Evolutionary conservation across 2,329 filamentous ascomycete species (phyloP), one percentile per base, ranked within the genome.

Genomic region (Aspergillus fumigatiaffinis): DNA sequence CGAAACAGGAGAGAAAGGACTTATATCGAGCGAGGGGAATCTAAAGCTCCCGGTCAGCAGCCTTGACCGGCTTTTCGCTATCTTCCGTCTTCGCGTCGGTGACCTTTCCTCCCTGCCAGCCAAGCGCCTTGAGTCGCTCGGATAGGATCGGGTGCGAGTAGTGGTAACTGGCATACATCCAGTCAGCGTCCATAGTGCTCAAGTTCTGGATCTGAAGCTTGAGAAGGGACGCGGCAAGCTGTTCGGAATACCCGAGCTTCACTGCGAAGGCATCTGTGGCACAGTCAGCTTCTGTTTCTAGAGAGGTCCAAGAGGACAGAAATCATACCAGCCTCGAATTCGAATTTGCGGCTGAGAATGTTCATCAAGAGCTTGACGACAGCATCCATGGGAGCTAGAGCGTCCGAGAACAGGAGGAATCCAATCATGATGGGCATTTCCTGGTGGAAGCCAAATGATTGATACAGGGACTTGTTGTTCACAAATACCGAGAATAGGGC

Each of bases 131-230:
- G 68, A 99, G 82, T 68, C 94, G 87, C 83, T 99, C 95, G 1
- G 92, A 90, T 64, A 99, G 81, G 65, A 97, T 97, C 1, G 94
- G 94, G 77, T 99, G 94, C 25, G 93, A 97, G 82, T 95, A 97
- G 79, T 99, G 92, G 82, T 97, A 99, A 77, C 89, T 95, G 54
- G 94, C 94, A 76, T 96, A 99, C 84, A 97, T 87, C 89, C 90
- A 96, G 77, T 99, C 95, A 28, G 94, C 94, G 69, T 99, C 94
- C 93, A 99, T 97, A 60, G 91, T 95, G 77, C 91, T 96, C 65
- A 99, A 83, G 73, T 99, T 99, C 80, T 97, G 92, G 70, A 97
- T 91, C 78, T 99, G 95, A 53, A 99, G 89, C 81, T 97, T 97
- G 79, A 99, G 92, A 62, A 99, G 84, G 23, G 91, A 94, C 61